Evolutionary conservation across 345 rosid genomes (phyloP), one percentile per base, ranked within the genome.

Genomic region (Mercurialis annua): DNA sequence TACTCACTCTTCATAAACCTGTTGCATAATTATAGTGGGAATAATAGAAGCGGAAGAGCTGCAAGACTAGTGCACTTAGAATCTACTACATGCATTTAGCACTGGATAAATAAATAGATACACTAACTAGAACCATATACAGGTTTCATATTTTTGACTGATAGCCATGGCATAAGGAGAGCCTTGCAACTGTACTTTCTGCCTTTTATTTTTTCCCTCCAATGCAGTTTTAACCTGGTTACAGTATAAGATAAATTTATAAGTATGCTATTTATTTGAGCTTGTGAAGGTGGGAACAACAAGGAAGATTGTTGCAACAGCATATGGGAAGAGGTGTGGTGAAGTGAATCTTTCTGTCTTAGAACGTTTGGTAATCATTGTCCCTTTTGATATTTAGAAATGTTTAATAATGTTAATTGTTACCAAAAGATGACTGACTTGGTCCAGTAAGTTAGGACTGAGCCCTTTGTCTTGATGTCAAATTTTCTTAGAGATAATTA

Each of bases 301-400:
- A 21, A 87, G 99, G 83, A 90, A 79, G 85, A 70, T 66, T 64
- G 90, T 89, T 55, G 96, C 95, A 49, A 80, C 73, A 66, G 84
- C 91, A 54, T 85, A 81, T 76, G 96, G 99, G 67, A 89, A 81
- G 87, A 86, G 91, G 77, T 81, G 95, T 61, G 92, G 87, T 63
- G 89, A 85, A 78, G 78, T 79, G 73, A 90, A 89, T 86, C 82
- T 94, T 70, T 80, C 91, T 30, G 71, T 87, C 69, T 75, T 94
- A 75, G 87, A 86, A 75, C 82, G 75, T 71, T 77, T 94, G 94
- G 99, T 94, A 85, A 53, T 49, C 77, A 65, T 49, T 68, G 10
- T 29, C 42, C 27, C 40, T 59, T 47, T 65, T 18, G 2, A 24
- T 42, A 21, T 26, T 47, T 24, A 47, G 15, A 56, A 67, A 49